Evolutionary conservation across 2,329 filamentous ascomycete species (phyloP), one percentile per base, ranked within the genome.

Genomic region (Apiospora saccharicola): DNA sequence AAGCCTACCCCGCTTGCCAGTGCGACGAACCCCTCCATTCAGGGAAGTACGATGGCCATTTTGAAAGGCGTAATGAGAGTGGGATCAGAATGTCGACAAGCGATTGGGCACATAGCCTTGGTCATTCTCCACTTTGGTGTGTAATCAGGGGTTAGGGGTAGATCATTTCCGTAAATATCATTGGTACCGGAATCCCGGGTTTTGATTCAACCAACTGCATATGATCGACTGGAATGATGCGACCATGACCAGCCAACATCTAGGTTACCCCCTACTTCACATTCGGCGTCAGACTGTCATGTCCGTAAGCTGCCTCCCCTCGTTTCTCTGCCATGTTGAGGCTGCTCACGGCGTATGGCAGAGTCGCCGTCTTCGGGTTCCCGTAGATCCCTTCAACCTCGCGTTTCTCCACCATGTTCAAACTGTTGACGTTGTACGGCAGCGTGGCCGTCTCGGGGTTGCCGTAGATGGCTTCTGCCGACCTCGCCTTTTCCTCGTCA

Each of bases 401-500:
- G 16, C 69, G 69, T 10, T 16, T 64, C 47, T 70, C 69, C 13
- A 30, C 44, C 10, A 53, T 3, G 19, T 47, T 57, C 34, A 70
- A 16, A 8, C 30, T 26, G 53, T 44, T 44, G 49, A 44, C 30
- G 19, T 64, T 44, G 49, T 70, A 70, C 0, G 69, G 69, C 34
- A 70, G 69, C 2, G 69, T 70, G 13, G 69, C 69, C 47, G 34
- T 64, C 69, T 70, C 57, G 34, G 69, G 51, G 24, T 64, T 53
- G 12, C 57, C 51, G 37, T 70, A 57, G 49, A 70, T 64, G 51
- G 37, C 51, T 6, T 61, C 69, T 19, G 24, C 69, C 34, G 49
- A n/a, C 49, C 34, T 70, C 41, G 69, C 69, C 69, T 70, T 26
- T 13, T 41, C 26, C 34, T 22, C 16, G 3, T 61, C 1, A 61